phyloP scores from a whole-genome alignment of 2,329 filamentous ascomycete species.

The Cercospora citrullina region DNA sequence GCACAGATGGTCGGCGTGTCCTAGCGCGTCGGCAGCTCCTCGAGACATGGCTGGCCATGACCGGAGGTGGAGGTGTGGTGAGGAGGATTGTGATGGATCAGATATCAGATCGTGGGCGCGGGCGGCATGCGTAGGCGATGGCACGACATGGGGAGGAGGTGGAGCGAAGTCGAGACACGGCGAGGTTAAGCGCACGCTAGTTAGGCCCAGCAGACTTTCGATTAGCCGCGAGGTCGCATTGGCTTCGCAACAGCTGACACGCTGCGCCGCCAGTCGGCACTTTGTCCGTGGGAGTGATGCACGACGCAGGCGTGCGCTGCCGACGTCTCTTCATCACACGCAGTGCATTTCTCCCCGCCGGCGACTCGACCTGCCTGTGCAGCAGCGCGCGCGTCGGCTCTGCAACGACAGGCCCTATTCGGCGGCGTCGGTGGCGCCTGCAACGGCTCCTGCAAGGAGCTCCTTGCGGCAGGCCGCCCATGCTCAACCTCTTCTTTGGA shows the following conservation, averaged over 20 bases:
- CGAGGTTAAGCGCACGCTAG: background rate
- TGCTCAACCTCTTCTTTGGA: constrained; percentile 26
- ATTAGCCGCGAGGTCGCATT: constrained; percentile 11
- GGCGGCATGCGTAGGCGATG: constrained; percentile 24
- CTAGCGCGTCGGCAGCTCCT: constrained; percentile 20
- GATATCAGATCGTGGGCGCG: constrained; percentile 16
- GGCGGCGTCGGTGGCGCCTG: constrained; percentile 31
- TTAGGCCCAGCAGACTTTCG: background rate
- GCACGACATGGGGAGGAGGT: background rate
- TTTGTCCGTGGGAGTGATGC: constrained; percentile 11
- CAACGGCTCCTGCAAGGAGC: constrained; percentile 34
- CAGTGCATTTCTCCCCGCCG: background rate
- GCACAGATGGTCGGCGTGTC: constrained; percentile 20
- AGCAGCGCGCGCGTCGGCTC: background rate
- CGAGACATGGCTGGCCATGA: constrained; percentile 3
- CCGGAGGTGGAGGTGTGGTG: background rate
- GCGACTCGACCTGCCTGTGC: background rate
- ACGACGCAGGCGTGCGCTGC: constrained; percentile 12
- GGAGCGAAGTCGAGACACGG: constrained; percentile 12
- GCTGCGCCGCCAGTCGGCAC: constrained; percentile 14
- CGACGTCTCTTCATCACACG: constrained; percentile 5
- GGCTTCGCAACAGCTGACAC: constrained; percentile 15
- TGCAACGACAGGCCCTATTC: background rate
- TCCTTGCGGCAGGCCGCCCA: constrained; percentile 25
- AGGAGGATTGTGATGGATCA: constrained; percentile 25